Base-by-base conservation (phyloP, 2,329 filamentous ascomycete species). In the Didymellaceae sp. region DNA sequence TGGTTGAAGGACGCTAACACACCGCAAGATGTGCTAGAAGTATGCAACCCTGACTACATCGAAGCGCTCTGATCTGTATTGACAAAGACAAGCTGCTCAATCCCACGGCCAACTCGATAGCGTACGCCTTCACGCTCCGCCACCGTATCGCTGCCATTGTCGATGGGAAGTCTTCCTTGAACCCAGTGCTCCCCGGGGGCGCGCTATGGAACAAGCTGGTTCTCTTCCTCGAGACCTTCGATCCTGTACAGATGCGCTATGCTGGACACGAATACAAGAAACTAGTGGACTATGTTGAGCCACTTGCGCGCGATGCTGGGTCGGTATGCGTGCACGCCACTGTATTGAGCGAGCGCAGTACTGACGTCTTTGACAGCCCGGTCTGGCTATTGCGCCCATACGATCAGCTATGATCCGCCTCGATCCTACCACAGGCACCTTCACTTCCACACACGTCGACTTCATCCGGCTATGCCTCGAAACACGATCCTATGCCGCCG, bases 371-470 rank as follows among this genome's bases (percentile, higher is more conserved):
- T 26, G 31, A 40, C 38, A 75, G 72, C 65, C 68, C n/a, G 58
- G 59, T 20, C 53, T 70, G 14, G 71, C 70, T 25, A 67, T 79
- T 41, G 63, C 67, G 10, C 68, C 73, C 5, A 70, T 80, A 24
- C 70, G 74, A 45, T 69, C 73, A 62, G 86, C 85, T 3, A 79
- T 92, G 56, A 73, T 86, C 10, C 82, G 82, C 45, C 75, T 92
- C 48, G 88, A 92, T 58, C 86, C 87, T 1, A 80, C 80, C 10
- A 84, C 82, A 21, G 82, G 82, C 40, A 82, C 87, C 42, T 84
- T 91, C 59, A 91, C 87, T 4, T 81, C 81, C 4, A 78, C 78
- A 21, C 87, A 91, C 61, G 69, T 87, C 28, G 65, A 74, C 11
- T 76, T 90, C 24, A 77, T 81, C 22, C 82, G 78, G 32, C 68